These are phyloP conservation scores for Actinomucor elegans DNA, from an alignment of 371 early-diverging fungal species.

Conservation along the genomic window DNA sequence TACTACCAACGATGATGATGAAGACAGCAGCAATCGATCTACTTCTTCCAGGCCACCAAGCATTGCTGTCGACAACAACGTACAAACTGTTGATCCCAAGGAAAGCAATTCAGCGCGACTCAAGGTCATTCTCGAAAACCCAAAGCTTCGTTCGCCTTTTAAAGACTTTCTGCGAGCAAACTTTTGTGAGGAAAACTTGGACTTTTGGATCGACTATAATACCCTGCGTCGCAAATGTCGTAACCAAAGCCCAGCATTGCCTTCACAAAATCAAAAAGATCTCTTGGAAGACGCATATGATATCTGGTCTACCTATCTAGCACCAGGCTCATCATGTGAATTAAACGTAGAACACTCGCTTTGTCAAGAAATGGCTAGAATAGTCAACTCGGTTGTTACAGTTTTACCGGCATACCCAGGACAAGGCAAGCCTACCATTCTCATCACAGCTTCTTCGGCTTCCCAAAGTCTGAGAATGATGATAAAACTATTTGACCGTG, in stretches of 20 bases:
- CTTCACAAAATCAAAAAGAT: conserved; percentile 35
- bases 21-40: neutral
- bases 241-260: conserved; percentile 35
- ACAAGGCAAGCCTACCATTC: conserved; percentile 33
- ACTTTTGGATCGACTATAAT: conserved; percentile 65
- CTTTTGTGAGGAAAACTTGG: conserved; percentile 73
- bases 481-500: conserved; percentile 60
- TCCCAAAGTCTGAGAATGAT: conserved; percentile 44
- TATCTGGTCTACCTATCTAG: conserved; percentile 64
- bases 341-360: conserved; percentile 58
- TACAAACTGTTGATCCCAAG: conserved; percentile 20
- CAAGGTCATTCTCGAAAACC: conserved; percentile 60
- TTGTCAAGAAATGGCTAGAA: conserved; percentile 45
- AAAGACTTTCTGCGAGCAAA: conserved; percentile 65
- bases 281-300: conserved; percentile 61
- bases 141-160: conserved; percentile 60
- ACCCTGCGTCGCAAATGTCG: conserved; percentile 40
- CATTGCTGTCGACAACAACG: conserved; percentile 4
- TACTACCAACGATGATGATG: conserved; percentile 8
- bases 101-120: conserved; percentile 60
- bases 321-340: conserved; percentile 54
- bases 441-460: conserved; percentile 39
- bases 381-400: conserved; percentile 47
- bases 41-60: conserved; percentile 10
- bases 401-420: conserved; percentile 33